Evolutionary conservation across 148 eudicot species (phyloP).

Genomic region (Bassia scoparia): DNA sequence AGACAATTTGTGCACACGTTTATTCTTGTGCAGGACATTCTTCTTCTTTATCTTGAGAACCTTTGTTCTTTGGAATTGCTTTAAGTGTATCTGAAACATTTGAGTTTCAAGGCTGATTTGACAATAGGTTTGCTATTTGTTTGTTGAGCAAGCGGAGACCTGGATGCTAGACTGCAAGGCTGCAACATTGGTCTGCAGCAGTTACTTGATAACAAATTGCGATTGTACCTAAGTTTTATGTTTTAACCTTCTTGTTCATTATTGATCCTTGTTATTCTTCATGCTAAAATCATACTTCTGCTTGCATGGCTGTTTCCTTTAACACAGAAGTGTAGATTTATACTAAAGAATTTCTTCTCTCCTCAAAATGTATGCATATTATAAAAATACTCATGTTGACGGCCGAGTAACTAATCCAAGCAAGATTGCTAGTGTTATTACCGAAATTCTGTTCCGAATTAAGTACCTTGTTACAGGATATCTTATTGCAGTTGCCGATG

Average conservation of each 20-base stretch:
- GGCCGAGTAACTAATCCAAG: conserved; percentile 82
- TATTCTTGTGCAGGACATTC: too few relatives aligned
- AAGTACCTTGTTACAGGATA: conserved; percentile 98
- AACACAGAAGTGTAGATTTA: background rate
- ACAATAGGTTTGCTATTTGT: too few relatives aligned
- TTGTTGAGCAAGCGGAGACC: too few relatives aligned
- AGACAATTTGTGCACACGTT: too few relatives aligned
- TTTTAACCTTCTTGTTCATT: background rate
- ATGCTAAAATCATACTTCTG: background rate
- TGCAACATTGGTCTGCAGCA: too few relatives aligned
- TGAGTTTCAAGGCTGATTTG: too few relatives aligned
- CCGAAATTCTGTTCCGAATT: conserved; percentile 88
- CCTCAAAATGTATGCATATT: conserved; percentile 89
- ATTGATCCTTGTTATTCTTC: background rate
- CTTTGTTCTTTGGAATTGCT: too few relatives aligned
- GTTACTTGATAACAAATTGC: too few relatives aligned
- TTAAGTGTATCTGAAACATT: too few relatives aligned
- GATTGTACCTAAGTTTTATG: too few relatives aligned
- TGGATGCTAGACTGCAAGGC: too few relatives aligned
- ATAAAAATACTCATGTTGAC: conserved; percentile 93
- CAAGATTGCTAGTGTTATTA: conserved; percentile 96
- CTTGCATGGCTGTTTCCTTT: background rate
- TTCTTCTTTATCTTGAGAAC: too few relatives aligned
- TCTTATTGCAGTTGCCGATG: conserved; percentile 91
- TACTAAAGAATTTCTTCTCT: conserved; percentile 13